Percentiles rank a stretch among this genome's conserved stretches.
phyloP scores from a whole-genome alignment of 768 basidiomycete species.

The Serendipita indica region DNA sequence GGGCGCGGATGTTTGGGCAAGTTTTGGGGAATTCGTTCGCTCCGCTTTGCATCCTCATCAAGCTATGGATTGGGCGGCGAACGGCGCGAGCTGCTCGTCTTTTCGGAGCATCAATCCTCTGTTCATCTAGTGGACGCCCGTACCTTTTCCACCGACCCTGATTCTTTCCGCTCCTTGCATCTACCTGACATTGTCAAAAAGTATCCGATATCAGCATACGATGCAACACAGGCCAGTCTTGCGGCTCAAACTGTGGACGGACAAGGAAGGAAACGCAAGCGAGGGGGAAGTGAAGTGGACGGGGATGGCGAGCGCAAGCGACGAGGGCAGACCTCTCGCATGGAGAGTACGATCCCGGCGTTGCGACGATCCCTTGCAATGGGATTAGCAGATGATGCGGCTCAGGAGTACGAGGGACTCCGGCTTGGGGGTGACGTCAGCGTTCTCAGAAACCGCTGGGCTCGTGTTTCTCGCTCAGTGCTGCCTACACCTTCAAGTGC shows the following conservation, averaged over 20 bases:
- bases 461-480: too few species aligned
- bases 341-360: too few species aligned
- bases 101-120: background rate
- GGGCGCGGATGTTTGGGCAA: background rate
- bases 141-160: background rate
- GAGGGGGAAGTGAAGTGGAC: background rate
- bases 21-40: background rate
- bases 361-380: too few species aligned
- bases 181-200: slow-evolving; percentile 1
- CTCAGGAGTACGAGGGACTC: too few species aligned
- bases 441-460: too few species aligned
- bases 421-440: too few species aligned
- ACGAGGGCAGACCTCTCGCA: too few species aligned
- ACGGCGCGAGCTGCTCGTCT: background rate
- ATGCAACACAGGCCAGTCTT: too few species aligned
- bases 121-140: background rate
- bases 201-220: background rate
- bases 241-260: too few species aligned
- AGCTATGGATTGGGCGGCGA: background rate
- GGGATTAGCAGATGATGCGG: too few species aligned
- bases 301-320: background rate
- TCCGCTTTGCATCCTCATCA: background rate
- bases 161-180: background rate
- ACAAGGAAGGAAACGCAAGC: background rate
- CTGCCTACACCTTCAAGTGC: too few species aligned